phyloP scores from a whole-genome alignment of 2,329 filamentous ascomycete genomes.

The Ceratocystis cubensis region DNA sequence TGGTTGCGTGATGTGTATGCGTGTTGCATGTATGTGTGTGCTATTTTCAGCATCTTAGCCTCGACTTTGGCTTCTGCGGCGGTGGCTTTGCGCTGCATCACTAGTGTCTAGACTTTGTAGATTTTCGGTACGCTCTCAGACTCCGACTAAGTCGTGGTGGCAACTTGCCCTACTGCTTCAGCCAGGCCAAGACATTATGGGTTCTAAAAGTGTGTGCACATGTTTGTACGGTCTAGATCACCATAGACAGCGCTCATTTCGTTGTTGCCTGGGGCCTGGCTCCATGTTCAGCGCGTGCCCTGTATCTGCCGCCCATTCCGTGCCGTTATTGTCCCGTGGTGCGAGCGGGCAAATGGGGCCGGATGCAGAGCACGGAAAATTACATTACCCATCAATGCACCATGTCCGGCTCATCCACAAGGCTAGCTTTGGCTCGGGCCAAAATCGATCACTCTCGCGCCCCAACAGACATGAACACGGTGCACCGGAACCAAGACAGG shows the following conservation, averaged over 20 bases:
- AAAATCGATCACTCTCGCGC: not conserved
- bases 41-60: not conserved
- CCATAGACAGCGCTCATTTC: not conserved
- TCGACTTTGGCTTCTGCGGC: not conserved
- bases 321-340: not conserved
- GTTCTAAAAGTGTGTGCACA: not conserved
- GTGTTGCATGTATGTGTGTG: not conserved
- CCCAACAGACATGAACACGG: not conserved
- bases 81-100: slow-evolving; percentile 6
- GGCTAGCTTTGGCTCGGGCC: not conserved
- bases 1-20: not conserved
- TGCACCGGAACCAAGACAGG: not conserved
- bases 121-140: not conserved
- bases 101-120: not conserved
- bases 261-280: not conserved
- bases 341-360: not conserved
- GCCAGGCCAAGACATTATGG: not conserved
- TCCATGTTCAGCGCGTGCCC: not conserved
- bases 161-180: not conserved
- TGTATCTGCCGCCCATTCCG: not conserved
- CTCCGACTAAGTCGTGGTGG: not conserved
- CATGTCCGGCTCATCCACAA: not conserved
- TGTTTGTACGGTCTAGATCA: not conserved
- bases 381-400: not conserved
- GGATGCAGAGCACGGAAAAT: not conserved